Conservation (phyloP, 345 rosid genomes). For the Lepidium africanum region DNA sequence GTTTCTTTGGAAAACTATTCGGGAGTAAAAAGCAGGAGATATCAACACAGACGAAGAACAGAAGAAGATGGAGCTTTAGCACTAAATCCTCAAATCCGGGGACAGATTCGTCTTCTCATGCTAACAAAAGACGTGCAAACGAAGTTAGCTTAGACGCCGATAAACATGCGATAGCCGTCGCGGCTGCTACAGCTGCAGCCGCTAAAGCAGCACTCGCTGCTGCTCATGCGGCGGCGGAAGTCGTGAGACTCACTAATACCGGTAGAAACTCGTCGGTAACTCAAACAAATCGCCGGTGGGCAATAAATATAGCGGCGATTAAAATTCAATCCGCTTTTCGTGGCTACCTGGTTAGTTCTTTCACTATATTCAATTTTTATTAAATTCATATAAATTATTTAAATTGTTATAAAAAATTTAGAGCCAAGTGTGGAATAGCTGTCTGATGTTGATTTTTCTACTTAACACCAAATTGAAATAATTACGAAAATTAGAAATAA, state of each 20-base stretch:
- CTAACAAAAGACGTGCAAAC: constrained; percentile 4
- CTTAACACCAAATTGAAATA: background rate
- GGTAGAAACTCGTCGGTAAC: constrained; percentile 7
- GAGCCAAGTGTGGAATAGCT: constrained; percentile 21
- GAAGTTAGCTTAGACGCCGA: constrained; percentile 43
- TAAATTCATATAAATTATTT: background rate
- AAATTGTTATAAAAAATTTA: background rate
- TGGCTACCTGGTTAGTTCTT: constrained; percentile 77
- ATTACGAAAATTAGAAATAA: background rate
- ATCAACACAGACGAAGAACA: constrained; percentile 28
- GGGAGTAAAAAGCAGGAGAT: constrained; percentile 37
- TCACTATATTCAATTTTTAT: background rate
- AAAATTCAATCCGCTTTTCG: constrained; percentile 86
- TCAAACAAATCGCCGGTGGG: constrained; percentile 18
- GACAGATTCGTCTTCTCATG: constrained; percentile 13
- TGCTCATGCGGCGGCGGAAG: constrained; percentile 94
- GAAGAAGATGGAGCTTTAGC: constrained; percentile 58
- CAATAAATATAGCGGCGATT: constrained; percentile 45
- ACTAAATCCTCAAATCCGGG: constrained; percentile 43
- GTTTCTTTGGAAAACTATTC: constrained; percentile 69
- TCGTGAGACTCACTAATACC: constrained; percentile 63
- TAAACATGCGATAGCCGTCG: constrained; percentile 85
- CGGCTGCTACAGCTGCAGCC: constrained; percentile 82
- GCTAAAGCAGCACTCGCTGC: constrained; percentile 92
- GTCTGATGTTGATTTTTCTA: constrained; percentile 29